Evolutionary conservation across 257 asterid genomes (phyloP).

Genomic region (Cruciata laevipes): DNA sequence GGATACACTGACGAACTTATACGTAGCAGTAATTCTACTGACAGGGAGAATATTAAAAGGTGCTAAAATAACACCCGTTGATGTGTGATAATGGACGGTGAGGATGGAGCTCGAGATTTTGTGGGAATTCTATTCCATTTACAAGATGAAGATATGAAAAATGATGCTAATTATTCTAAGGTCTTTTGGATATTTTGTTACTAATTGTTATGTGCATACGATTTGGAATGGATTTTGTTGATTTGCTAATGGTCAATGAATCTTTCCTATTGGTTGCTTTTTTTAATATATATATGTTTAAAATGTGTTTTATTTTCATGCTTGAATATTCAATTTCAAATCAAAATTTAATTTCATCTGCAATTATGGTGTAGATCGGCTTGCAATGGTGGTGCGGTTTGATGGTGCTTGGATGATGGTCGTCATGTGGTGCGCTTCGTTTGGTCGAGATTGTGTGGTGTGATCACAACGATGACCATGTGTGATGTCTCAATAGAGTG

Average conservation of each 20-base stretch:
- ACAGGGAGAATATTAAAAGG: neutral
- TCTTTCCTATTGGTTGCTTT: neutral
- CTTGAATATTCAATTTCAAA: no score
- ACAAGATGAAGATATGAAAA: slow-evolving; percentile 4
- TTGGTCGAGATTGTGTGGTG: no score
- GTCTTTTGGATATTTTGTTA: neutral
- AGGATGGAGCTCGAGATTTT: slow-evolving; percentile 15
- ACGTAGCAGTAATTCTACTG: neutral
- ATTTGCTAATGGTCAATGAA: neutral
- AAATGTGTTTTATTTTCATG: neutral
- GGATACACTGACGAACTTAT: slow-evolving; percentile 8
- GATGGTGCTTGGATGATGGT: neutral
- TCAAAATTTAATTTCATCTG: no score
- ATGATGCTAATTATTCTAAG: neutral
- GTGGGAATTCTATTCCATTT: slow-evolving; percentile 4
- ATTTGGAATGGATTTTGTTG: neutral
- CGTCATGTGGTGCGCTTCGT: neutral
- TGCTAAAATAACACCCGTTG: neutral
- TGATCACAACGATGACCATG: no score
- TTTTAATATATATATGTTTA: neutral
- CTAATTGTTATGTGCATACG: neutral
- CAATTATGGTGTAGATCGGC: neutral
- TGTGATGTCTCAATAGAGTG: neutral
- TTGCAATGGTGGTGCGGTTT: neutral
- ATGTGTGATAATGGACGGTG: slow-evolving; percentile 11